Base-by-base conservation (phyloP, 805 yeast genomes). In the Ogataea chonburiensis region DNA sequence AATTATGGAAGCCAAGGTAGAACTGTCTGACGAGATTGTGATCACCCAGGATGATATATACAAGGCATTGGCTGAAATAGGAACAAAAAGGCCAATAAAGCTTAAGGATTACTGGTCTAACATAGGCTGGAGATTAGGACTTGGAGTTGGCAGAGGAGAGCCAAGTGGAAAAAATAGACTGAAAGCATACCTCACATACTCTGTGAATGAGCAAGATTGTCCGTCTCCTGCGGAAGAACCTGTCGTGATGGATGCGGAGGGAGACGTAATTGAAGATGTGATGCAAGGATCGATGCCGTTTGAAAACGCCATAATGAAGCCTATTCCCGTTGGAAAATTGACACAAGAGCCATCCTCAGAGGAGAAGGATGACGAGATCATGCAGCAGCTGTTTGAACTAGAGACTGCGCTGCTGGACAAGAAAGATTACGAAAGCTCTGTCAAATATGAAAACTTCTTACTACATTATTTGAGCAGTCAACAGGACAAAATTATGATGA, bases 341-440 rank as follows among this genome's bases (percentile, higher is more conserved):
- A 15, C 18, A 3, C 33, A 24, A 12, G 22, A 25, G 11, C 8
- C 24, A 24, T 5, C 22, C 17, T 20, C 21, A 14, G 24, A 3
- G 23, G 21, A 23, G 10, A 22, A 26, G 5, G 38, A 32, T 21
- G 42, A 27, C 8, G 42, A 32, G 6, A n/a, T 40, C 8, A 17
- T 32, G 8, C 48, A 49, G 15, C 48, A 45, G 30, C 23, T 50
- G n/a, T 34, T 50, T 15, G 34, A 50, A 3, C 34, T 47, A 31
- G 60, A 56, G 28, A 40, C 53, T 2, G 42, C 54, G n/a, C 19
- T 44, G 17, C 29, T 58, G 26, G 55, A 56, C 22, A 25, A 45
- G 10, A 32, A 47, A 20, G 63, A 58, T 30, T 34, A 42, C 14
- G 46, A 49, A 32, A 38, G 38, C n/a, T 50, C 60, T 7, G 38